A percentile compares a stretch with the other conserved stretches of the same genome.
These are phyloP conservation scores for Arthrobotrys megalospora DNA, from an alignment of 2,329 filamentous ascomycete genomes.

Conservation along the genomic window DNA sequence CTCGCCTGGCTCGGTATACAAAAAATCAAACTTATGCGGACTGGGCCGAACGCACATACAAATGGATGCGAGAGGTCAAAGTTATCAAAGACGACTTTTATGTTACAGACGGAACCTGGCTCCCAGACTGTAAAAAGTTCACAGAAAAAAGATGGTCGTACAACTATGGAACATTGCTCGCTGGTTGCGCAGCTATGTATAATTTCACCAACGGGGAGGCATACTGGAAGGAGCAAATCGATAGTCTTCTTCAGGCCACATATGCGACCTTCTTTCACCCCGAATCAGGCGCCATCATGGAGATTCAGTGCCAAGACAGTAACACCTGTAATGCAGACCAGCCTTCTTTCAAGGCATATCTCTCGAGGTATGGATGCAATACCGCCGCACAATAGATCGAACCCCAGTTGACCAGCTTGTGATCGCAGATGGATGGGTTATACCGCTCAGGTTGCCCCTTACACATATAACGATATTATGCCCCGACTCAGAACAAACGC, in stretches of 20 bases:
- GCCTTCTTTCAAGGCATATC: conserved; percentile 79
- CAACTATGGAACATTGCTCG: conserved; percentile 75
- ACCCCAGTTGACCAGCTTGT: background rate
- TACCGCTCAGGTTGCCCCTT: conserved; percentile 75
- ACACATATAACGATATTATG: conserved; percentile 72
- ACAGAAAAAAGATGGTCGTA: conserved; percentile 78
- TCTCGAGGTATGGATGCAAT: conserved; percentile 67
- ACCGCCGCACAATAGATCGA: background rate
- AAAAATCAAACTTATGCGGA: conserved; percentile 76
- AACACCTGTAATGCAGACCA: conserved; percentile 79
- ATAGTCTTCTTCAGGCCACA: conserved; percentile 47
- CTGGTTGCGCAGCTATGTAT: conserved; percentile 79
- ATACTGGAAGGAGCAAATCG: conserved; percentile 56
- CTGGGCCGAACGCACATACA: conserved; percentile 75
- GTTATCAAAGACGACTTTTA: conserved; percentile 76
- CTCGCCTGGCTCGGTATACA: conserved; percentile 69
- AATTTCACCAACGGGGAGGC: conserved; percentile 68
- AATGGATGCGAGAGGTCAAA: conserved; percentile 73
- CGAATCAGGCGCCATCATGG: conserved; percentile 73
- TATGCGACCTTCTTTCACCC: conserved; percentile 51
- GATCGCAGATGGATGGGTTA: conserved; percentile 75
- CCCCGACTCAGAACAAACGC: conserved; percentile 75
- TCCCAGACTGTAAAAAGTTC: conserved; percentile 73
- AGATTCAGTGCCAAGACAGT: conserved; percentile 77
- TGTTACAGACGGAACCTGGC: conserved; percentile 77